phyloP scores from a whole-genome alignment of 768 basidiomycete species.

The Boletus barrowsii region DNA sequence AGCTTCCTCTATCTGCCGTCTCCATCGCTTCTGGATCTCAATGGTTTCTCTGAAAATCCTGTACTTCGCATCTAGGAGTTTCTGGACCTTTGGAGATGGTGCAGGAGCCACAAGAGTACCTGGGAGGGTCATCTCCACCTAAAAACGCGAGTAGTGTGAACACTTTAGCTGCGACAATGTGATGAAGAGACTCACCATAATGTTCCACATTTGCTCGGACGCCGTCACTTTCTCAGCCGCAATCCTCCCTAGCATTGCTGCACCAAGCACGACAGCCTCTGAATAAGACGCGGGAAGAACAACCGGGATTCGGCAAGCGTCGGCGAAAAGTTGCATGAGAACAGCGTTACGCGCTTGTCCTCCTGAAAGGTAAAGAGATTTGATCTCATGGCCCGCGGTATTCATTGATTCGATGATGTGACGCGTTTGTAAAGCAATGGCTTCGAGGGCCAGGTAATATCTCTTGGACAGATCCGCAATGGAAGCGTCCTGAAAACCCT shows the following conservation, averaged over 20 bases:
- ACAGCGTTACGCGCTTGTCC: slow-evolving; percentile 88
- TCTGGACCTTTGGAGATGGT: slow-evolving; percentile 61
- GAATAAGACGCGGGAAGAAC: slow-evolving; percentile 74
- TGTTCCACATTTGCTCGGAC: slow-evolving; percentile 76
- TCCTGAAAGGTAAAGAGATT: slow-evolving; percentile 87
- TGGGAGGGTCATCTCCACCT: slow-evolving; percentile 91
- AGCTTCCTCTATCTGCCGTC: slow-evolving; percentile 70
- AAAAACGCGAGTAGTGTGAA: neutral
- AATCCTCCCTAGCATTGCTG: slow-evolving; percentile 90
- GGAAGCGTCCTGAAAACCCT: slow-evolving; percentile 52
- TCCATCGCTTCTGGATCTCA: slow-evolving; percentile 87
- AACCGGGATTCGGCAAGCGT: slow-evolving; percentile 78
- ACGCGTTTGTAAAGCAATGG: slow-evolving; percentile 90
- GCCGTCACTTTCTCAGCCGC: slow-evolving; percentile 63
- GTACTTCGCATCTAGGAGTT: slow-evolving; percentile 87
- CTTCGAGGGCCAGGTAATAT: slow-evolving; percentile 88
- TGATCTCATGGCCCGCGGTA: slow-evolving; percentile 76
- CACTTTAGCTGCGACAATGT: neutral
- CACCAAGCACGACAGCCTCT: slow-evolving; percentile 86
- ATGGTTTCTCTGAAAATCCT: slow-evolving; percentile 88
- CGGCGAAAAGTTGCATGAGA: slow-evolving; percentile 87
- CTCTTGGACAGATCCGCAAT: slow-evolving; percentile 83
- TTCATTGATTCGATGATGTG: slow-evolving; percentile 95
- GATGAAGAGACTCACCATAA: slow-evolving; percentile 61
- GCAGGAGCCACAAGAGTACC: slow-evolving; percentile 69